Conservation (phyloP, 805 yeast species). For the Metschnikowia gelsemii region DNA sequence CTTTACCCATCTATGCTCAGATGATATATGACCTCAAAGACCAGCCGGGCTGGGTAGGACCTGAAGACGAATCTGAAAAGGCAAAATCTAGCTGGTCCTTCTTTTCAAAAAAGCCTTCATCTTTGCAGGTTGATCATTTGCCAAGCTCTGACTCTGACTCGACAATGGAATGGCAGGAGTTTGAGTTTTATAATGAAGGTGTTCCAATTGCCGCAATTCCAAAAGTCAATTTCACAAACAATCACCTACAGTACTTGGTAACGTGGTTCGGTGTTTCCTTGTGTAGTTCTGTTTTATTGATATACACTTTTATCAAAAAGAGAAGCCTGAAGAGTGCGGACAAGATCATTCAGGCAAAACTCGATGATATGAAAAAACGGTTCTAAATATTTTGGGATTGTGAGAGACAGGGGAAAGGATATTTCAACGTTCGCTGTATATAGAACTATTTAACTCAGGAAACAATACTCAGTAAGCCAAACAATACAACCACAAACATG, state of each 20-base stretch:
- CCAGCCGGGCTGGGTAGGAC: conserved; percentile 50
- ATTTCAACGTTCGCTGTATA: conserved; percentile 6
- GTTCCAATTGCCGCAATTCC: conserved; percentile 87
- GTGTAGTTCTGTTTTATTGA: conserved; percentile 66
- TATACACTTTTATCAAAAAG: conserved; percentile 32
- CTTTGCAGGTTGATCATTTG: conserved; percentile 18
- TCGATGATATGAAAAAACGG: conserved; percentile 34
- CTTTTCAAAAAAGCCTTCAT: conserved; percentile 11
- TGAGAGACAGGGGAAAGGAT: background rate
- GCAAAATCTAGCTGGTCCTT: conserved; percentile 17
- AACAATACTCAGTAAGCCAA: conserved; percentile 35
- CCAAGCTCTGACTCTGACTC: conserved; percentile 27
- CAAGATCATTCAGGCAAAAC: conserved; percentile 40
- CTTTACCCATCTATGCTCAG: conserved; percentile 75
- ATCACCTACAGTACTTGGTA: conserved; percentile 85
- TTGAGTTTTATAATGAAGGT: conserved; percentile 70
- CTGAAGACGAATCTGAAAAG: conserved; percentile 10
- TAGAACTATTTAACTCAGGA: conserved; percentile 6
- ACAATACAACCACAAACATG: conserved; percentile 36
- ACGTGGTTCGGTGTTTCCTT: conserved; percentile 93
- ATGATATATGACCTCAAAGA: conserved; percentile 66
- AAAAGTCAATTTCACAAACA: conserved; percentile 78
- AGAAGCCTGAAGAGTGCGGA: conserved; percentile 38
- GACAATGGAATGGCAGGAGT: conserved; percentile 41
- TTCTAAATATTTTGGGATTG: background rate